Base-by-base conservation (phyloP, 495 filamentous ascomycete species). In the Extremus antarcticus region DNA sequence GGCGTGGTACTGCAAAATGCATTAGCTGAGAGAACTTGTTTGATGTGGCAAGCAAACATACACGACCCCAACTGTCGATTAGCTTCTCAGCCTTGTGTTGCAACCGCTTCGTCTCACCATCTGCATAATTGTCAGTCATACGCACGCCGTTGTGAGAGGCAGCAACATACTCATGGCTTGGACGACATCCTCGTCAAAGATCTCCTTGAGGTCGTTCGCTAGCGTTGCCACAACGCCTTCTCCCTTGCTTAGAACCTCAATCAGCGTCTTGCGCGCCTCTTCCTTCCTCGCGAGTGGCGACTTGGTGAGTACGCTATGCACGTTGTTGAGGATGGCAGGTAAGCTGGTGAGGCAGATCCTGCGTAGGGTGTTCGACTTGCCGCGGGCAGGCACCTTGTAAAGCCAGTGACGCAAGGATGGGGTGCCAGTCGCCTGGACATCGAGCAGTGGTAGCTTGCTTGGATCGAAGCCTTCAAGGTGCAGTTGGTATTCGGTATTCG, bases 381-480 rank as follows among this genome's bases (percentile, higher is more conserved):
- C 38, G n/a, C 20, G 22, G 15, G 51, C 29, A 3, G 56, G 47
- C 13, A 54, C 16, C 20, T 45, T 22, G 43, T 56, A 50, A 1
- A 58, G 45, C 21, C 24, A 4, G 3, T 24, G 43, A 2, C 51
- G 56, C 16, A 58, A 2, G 2, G 10, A 3, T 2, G 51, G 56
- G 43, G 54, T 54, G 20, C 50, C 51, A 13, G 56, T 58, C 2
- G 43, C 56, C 47, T 41, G n/a, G 15, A 53, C 8, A 17, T 47
- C 32, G 3, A 48, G 45, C 7, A 21, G 24, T 2, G 56, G 56
- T 15, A 29, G 56, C 2, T 54, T 21, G 2, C 17, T 54, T 3
- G 15, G 25, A 20, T 53, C 43, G 51, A 49, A 58, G 41, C 56
- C 56, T 1, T n/a, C 16, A 3, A 53, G 13, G 23, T 58, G 56